Base-by-base conservation (phyloP, 495 filamentous ascomycete genomes). In the Xylaria castorea region DNA sequence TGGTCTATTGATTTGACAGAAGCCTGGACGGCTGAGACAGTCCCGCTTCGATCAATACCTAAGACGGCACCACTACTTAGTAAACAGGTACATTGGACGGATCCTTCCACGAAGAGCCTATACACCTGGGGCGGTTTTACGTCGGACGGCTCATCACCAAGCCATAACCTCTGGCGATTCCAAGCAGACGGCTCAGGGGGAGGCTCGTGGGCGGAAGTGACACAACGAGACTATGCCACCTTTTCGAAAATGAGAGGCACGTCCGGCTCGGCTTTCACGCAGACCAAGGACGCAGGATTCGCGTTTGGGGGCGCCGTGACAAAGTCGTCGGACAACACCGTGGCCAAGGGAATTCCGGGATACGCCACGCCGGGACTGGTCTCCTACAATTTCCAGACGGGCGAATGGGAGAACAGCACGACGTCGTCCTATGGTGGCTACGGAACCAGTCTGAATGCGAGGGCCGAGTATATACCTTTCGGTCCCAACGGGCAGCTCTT, bases 51-150 rank as follows among this genome's bases (percentile, higher is more conserved):
- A 12, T 69, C 69, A 9, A 80, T 83, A 30, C 32, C 71, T n/a
- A 80, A 82, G 63, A 63, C 50, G 42, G 69, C 64, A 48, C 75
- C 61, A 5, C 61, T 72, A 18, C 57, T 71, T 68, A 75, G 71
- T 44, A 75, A 79, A 53, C 78, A 77, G n/a, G 64, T 70, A 8
- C 64, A 77, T 34, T 83, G 80, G 80, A 66, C 75, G 6, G 77
- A 83, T 69, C 22, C 51, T 5, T 72, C 70, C 5, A 70, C 65
- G 4, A 75, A 75, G 38, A 68, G 62, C 42, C 77, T 83, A 36
- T 84, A 84, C 68, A 72, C 75, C 16, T 84, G 81, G 80, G 82
- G 79, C 25, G 82, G 83, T 16, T 76, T 73, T 64, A 42, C 44
- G 5, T 48, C 63, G 50, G 61, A 64, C 62, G 51, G 46, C 11